phyloP scores from a whole-genome alignment of 1,284 basidiomycete species.

The Sparassis latifolia region DNA sequence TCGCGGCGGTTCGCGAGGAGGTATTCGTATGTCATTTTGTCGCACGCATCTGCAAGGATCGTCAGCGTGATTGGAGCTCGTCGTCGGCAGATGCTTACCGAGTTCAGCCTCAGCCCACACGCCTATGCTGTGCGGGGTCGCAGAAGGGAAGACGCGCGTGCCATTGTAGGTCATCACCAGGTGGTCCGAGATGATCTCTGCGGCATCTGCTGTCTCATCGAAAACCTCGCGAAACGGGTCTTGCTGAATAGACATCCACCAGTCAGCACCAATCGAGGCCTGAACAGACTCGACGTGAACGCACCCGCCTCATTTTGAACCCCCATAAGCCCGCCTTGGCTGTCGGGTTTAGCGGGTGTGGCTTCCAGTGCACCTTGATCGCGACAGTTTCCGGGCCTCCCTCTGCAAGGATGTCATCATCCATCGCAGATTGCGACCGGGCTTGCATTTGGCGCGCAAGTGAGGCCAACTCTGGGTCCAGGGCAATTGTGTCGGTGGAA shows the following conservation, averaged over 20 bases:
- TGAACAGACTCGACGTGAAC: slow-evolving; percentile 10
- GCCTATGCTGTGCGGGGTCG: slow-evolving; percentile 55
- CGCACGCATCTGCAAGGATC: slow-evolving; percentile 49
- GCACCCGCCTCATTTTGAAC: slow-evolving; percentile 55
- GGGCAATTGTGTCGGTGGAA: slow-evolving; percentile 39
- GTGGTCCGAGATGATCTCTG: slow-evolving; percentile 38
- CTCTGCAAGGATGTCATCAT: slow-evolving; percentile 11
- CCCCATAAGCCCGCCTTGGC: slow-evolving; percentile 36
- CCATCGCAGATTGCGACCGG: slow-evolving; percentile 4
- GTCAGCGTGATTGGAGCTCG: background rate
- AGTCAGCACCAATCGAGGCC: background rate
- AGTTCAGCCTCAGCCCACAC: slow-evolving; percentile 63
- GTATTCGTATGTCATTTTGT: slow-evolving; percentile 54
- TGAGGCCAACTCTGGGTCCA: slow-evolving; percentile 55
- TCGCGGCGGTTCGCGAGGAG: slow-evolving; percentile 37
- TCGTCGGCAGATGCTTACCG: slow-evolving; percentile 34
- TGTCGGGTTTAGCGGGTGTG: slow-evolving; percentile 47
- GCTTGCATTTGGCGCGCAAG: slow-evolving; percentile 37
- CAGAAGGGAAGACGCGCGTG: slow-evolving; percentile 57
- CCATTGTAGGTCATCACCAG: slow-evolving; percentile 54
- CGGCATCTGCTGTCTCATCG: slow-evolving; percentile 55
- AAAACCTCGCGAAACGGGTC: slow-evolving; percentile 58
- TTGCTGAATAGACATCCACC: slow-evolving; percentile 31
- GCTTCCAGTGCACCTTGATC: slow-evolving; percentile 54
- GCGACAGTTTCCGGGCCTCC: slow-evolving; percentile 37